Evolutionary conservation across 2,329 filamentous ascomycete species (phyloP).

Genomic region (Curvularia hawaiiensis): DNA sequence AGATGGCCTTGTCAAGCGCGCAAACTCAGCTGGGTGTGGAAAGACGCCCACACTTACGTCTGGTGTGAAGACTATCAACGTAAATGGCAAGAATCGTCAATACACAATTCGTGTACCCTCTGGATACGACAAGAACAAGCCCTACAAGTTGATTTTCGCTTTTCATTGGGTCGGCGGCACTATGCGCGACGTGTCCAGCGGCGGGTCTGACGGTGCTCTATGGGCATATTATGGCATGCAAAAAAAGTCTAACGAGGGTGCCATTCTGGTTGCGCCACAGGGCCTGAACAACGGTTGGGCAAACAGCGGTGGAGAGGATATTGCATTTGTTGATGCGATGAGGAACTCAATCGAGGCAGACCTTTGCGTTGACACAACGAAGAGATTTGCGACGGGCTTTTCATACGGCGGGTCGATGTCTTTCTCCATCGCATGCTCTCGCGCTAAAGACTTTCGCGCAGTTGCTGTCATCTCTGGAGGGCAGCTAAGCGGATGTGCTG

Average conservation of each 20-base stretch:
- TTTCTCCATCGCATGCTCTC: conserved; percentile 50
- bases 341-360: conserved; percentile 46
- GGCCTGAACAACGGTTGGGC: conserved; percentile 50
- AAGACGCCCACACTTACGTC: conserved; percentile 15
- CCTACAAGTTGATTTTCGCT: conserved; percentile 51
- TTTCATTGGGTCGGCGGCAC: conserved; percentile 51
- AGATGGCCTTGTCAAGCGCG: conserved; percentile 14
- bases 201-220: conserved; percentile 13
- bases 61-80: conserved; percentile 29
- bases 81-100: conserved; percentile 48
- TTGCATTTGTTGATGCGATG: conserved; percentile 50
- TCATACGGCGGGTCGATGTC: conserved; percentile 53
- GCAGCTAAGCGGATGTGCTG: conserved; percentile 25
- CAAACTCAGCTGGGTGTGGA: conserved; percentile 21
- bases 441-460: conserved; percentile 47
- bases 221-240: conserved; percentile 49
- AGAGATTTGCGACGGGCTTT: conserved; percentile 52
- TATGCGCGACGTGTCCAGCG: conserved; percentile 45
- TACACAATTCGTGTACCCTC: conserved; percentile 50
- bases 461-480: conserved; percentile 40
- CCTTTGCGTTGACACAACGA: conserved; percentile 51
- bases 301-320: conserved; percentile 50
- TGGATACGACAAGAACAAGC: conserved; percentile 47
- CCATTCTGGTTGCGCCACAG: conserved; percentile 53
- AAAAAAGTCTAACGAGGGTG: conserved; percentile 40